Evolutionary conservation across 2,329 filamentous ascomycete genomes (phyloP).

Genomic region (Graphilbum sp.): DNA sequence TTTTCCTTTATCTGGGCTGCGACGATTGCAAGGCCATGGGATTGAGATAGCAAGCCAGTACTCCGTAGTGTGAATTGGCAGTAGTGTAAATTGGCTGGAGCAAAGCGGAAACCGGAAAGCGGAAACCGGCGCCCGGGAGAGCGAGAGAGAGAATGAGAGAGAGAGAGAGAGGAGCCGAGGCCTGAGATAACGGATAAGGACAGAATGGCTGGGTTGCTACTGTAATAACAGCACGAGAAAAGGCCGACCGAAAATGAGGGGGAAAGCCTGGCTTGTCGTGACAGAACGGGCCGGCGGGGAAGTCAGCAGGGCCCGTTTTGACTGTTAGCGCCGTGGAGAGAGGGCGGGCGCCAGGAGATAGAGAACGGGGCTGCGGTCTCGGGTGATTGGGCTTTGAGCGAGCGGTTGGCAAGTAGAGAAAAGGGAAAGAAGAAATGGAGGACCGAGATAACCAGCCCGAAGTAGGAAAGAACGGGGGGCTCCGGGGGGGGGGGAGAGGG

Average conservation of each 20-base stretch:
- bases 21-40: no score
- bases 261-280: not conserved
- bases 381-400: conserved; percentile 1
- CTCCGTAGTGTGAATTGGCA: no score
- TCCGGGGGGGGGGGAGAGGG: no score
- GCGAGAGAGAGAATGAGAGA: no score
- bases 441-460: not conserved
- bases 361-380: not conserved
- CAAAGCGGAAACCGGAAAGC: no score
- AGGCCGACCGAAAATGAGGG: not conserved
- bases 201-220: not conserved
- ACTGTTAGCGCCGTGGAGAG: not conserved
- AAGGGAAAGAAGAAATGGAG: not conserved
- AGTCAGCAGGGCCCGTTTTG: not conserved
- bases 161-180: no score
- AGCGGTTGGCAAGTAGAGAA: not conserved
- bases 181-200: not conserved
- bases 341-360: not conserved
- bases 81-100: no score
- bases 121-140: no score
- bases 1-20: no score
- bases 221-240: not conserved
- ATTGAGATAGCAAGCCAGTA: not conserved
- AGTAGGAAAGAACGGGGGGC: no score
- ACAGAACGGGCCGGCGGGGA: not conserved